Evolutionary conservation across 495 filamentous ascomycete genomes (phyloP), one percentile per base, ranked within the genome.

Genomic region (Hyaloscypha finlandica): DNA sequence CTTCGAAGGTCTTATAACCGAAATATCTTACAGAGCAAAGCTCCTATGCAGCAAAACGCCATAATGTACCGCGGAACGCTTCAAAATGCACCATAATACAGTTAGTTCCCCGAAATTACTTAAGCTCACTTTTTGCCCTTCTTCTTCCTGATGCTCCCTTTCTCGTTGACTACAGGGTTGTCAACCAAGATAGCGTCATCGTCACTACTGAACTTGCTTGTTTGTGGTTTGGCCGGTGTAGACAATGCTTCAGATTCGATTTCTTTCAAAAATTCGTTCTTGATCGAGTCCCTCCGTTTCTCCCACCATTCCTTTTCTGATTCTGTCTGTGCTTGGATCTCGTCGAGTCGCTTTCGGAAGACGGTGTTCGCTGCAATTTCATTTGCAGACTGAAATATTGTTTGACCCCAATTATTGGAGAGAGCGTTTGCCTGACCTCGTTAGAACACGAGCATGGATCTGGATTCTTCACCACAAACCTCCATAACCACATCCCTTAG

Each of bases 321-420:
- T 14, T 80, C 81, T 0, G 86, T 78, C 69, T 92, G 89, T 37
- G 78, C 80, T 71, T 92, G 88, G 51, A 97, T 83, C 59, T 86
- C 85, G 8, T 82, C 80, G 12, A 91, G 77, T 1, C 86, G 82
- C 54, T 86, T 80, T 51, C 88, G 86, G 70, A 90, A 79, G 12
- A 84, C 75, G 8, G 77, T 78, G 71, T 92, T 91, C 67, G 90
- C 86, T 62, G 88, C 83, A 81, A 94, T 93, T 75, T 93, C 91
- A 66, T 90, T 91, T 51, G 95, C 96, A 29, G 90, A 91, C 77
- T 99, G 95, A 84, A 99, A 99, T 74, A 99, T 97, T 30, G 83
- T 87, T 72, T 94, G 89, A 70, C 95, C 95, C 95, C 95, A 99
- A 71, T 88, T 87, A 12, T 91, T 87, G 6, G 83, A 79, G 67